phyloP scores from a whole-genome alignment of 2,329 filamentous ascomycete genomes.

The Ophiocordyceps robertsii region DNA sequence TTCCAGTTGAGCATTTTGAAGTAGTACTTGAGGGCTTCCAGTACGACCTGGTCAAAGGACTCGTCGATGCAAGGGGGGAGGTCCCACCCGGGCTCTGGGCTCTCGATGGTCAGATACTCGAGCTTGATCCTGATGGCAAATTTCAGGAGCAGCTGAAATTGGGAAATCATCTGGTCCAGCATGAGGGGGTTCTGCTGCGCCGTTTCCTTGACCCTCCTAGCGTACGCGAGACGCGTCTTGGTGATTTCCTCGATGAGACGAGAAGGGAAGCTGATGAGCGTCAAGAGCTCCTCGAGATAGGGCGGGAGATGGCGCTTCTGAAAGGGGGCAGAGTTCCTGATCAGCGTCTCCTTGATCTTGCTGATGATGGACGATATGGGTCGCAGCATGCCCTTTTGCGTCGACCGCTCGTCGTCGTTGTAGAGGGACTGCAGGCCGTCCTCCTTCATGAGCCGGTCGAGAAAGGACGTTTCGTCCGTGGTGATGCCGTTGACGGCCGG shows the following conservation, averaged over 20 bases:
- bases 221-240: conserved; percentile 78
- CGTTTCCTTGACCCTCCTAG: conserved; percentile 89
- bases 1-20: conserved; percentile 99
- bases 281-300: conserved; percentile 92
- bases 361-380: conserved; percentile 76
- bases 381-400: conserved; percentile 63
- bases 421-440: conserved; percentile 88
- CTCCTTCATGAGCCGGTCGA: conserved; percentile 90
- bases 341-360: conserved; percentile 87
- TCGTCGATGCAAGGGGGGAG: conserved; percentile 93
- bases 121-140: conserved; percentile 88
- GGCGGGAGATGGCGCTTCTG: conserved; percentile 82
- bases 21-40: conserved; percentile 93
- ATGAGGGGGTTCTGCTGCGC: conserved; percentile 86
- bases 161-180: conserved; percentile 93
- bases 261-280: conserved; percentile 92
- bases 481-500: conserved; percentile 54
- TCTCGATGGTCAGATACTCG: conserved; percentile 71
- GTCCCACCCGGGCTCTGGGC: conserved; percentile 87
- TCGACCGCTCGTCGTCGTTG: conserved; percentile 42
- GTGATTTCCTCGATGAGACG: conserved; percentile 95
- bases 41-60: conserved; percentile 79
- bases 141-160: conserved; percentile 87
- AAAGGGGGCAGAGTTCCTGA: conserved; percentile 74
- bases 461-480: conserved; percentile 78